Evolutionary conservation across 805 yeast genomes (phyloP), one percentile per base, ranked within the genome.

Genomic region (Candida nonsorbophila): DNA sequence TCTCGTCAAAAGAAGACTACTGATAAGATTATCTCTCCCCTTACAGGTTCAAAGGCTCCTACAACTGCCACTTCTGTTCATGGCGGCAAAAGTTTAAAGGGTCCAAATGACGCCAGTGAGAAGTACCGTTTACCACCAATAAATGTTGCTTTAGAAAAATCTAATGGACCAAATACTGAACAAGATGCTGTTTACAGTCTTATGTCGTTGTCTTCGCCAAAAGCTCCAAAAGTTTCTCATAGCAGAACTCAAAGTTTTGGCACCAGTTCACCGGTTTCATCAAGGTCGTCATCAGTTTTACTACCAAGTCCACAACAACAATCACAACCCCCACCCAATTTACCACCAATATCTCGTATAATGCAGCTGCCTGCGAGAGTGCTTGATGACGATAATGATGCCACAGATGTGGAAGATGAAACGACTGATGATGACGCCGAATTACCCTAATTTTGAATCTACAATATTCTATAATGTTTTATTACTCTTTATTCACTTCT

Each of bases 141-240:
- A 11, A 55, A 52, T 26, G 40, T 55, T 5, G 53, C 56, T 3
- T 33, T 51, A 7, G 28, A 25, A 16, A 19, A 11, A 15, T 10
- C 14, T 22, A 11, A 34, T 11, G 33, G 28, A 12, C 36, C 42
- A 14, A 49, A 52, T 37, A 48, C 53, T 27, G 79, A 74, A 37
- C 72, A 72, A 41, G 79, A 73, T 27, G 79, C 79, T 5, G 67
- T 74, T 7, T 53, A 67, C 44, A 71, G 78, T 14, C 55, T 74
- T 29, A 74, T 74, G 66, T 69, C 77, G 21, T 54, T 74, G 22
- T 63, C 79, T 6, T 69, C 77, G 1, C 79, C 79, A 3, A 67
- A 59, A 40, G 30, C 54, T 11, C 38, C 44, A 22, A 56, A 54
- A 27, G 51, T 50, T 25, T 16, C 40, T 10, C 58, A 54, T 36